Base-by-base conservation (phyloP, 495 filamentous ascomycete species). In the Penicillium silybi region DNA sequence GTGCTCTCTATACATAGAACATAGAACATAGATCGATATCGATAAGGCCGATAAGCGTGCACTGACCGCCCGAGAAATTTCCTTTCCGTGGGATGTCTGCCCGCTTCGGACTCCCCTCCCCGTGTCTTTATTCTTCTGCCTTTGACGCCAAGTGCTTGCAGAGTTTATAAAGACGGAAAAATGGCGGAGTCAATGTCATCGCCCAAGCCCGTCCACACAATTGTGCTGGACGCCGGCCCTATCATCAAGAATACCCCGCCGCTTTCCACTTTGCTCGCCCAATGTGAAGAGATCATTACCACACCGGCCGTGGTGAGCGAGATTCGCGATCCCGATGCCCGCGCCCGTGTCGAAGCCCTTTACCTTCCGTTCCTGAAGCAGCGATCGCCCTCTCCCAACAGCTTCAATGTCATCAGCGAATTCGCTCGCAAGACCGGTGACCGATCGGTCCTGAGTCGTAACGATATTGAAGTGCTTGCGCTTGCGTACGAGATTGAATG, bases 351-450 rank as follows among this genome's bases (percentile, higher is more conserved):
- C 27, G 85, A 97, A 57, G 92, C 85, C 0, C 83, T 87, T 7
- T 80, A 96, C 41, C 69, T 86, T 6, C 95, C 93, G 0, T 96
- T 99, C 62, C 58, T 97, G 22, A 89, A 81, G 37, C 70, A 95
- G 54, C 80, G 89, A 51, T 81, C 68, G 2, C 93, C 93, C 10
- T 78, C 66, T 4, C 80, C 90, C 6, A 82, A 82, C 38, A 96
- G 90, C 55, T 67, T 96, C 50, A 84, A 85, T 54, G 71, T 88
- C 46, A 75, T 96, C n/a, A 84, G 81, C 46, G 85, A 90, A 52
- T 96, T 97, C 69, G 88, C 92, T 44, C 81, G 85, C 38, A 89
- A 84, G 68, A 97, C 93, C 1, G 93, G 93, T 50, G 93, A 99
- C 63, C 81, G 88, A 35, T 79, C 86, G 23, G 90, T 96, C 4